These are phyloP conservation scores for Colletotrichum noveboracense DNA, from an alignment of 2,329 filamentous ascomycete species.

Conservation along the genomic window DNA sequence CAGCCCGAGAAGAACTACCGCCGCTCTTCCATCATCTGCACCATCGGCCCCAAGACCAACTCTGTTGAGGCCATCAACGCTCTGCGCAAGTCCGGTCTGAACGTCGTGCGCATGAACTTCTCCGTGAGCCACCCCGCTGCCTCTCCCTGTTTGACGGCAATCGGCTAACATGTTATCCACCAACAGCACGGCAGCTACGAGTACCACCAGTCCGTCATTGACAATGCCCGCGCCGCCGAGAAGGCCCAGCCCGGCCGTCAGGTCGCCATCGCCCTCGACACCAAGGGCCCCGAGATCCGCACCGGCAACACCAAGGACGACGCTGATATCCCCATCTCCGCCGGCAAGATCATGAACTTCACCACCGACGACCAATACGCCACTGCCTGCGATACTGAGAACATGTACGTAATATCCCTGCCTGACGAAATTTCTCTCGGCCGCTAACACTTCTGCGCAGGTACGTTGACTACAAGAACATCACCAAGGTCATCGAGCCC, in stretches of 20 bases:
- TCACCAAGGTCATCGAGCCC: conserved; percentile 93
- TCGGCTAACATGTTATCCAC: background rate
- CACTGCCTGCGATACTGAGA: conserved; percentile 81
- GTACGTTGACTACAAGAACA: conserved; percentile 99
- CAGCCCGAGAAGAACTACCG: conserved; percentile 88
- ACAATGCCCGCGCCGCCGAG: conserved; percentile 91
- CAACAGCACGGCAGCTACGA: conserved; percentile 80
- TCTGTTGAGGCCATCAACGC: conserved; percentile 95
- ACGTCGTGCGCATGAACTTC: conserved; percentile 99
- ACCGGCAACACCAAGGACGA: conserved; percentile 78
- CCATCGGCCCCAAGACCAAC: conserved; percentile 99
- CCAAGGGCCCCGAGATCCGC: conserved; percentile 68
- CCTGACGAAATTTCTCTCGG: background rate
- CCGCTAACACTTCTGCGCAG: conserved; percentile 43
- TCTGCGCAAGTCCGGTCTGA: conserved; percentile 88
- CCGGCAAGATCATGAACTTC: conserved; percentile 88
- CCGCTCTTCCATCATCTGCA: conserved; percentile 97
- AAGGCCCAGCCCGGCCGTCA: conserved; percentile 79
- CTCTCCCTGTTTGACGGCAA: background rate
- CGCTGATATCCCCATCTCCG: conserved; percentile 86
- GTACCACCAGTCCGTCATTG: conserved; percentile 98
- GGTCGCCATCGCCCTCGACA: conserved; percentile 90
- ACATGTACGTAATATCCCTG: conserved; percentile 72
- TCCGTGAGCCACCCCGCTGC: conserved; percentile 47
- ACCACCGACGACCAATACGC: conserved; percentile 96